Percentiles rank a stretch among this genome's conserved stretches.
These are phyloP conservation scores for Fraxinus velutina DNA, from an alignment of 305 asterid species.

Conservation along the genomic window DNA sequence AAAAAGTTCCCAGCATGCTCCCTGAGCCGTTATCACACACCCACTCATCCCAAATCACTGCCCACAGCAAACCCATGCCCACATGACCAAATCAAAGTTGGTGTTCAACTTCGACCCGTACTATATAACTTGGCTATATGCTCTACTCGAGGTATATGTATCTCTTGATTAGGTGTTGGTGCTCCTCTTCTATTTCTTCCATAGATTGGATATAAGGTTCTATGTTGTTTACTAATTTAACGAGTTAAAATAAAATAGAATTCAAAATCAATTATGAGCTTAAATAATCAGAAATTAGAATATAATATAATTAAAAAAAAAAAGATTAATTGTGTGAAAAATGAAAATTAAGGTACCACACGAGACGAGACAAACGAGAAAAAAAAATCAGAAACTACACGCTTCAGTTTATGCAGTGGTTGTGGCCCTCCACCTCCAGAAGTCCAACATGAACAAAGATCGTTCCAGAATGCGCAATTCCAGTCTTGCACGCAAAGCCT, in stretches of 20 bases:
- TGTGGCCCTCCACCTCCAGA: background rate
- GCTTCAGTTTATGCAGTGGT: too few species aligned
- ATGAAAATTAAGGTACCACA: background rate
- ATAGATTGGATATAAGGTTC: background rate
- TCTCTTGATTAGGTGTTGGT: background rate
- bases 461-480: conserved; percentile 34
- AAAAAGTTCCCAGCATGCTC: background rate
- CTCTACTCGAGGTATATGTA: background rate
- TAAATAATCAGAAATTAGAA: background rate
- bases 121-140: background rate
- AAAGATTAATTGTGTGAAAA: background rate
- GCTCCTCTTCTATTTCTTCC: background rate
- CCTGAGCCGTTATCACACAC: background rate
- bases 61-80: background rate
- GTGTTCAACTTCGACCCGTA: background rate
- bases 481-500: conserved; percentile 74
- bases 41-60: background rate
- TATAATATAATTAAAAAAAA: background rate
- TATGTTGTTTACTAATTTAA: background rate
- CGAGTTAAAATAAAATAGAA: background rate
- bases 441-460: conserved; percentile 18
- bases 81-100: background rate
- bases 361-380: background rate
- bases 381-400: background rate
- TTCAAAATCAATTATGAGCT: background rate